A percentile compares a stretch with the other conserved stretches of the same genome.
Conservation (phyloP, 495 filamentous ascomycete species). For the Xylaria telfairii region DNA sequence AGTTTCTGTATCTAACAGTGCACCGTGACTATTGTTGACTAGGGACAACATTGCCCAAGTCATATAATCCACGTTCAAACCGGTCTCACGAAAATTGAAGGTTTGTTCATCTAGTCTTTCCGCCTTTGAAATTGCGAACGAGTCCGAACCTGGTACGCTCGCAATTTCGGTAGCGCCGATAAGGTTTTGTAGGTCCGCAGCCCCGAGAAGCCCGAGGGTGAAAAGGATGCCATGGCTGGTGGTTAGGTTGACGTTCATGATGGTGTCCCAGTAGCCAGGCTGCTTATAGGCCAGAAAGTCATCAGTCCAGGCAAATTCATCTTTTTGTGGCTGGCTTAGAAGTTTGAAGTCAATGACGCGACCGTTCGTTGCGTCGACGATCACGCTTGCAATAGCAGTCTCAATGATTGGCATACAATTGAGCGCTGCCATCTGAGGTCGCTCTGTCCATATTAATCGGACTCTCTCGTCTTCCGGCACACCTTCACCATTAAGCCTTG, state of each 20-base stretch:
- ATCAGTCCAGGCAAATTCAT: conserved; percentile 35
- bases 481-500: not conserved
- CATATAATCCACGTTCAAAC: conserved; percentile 50
- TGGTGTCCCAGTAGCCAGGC: not conserved
- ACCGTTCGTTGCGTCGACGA: conserved; percentile 37
- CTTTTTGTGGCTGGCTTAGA: conserved; percentile 24
- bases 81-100: conserved; percentile 45
- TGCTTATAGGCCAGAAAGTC: conserved; percentile 31
- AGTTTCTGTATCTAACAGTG: conserved; percentile 34
- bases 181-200: conserved; percentile 34
- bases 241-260: conserved; percentile 17
- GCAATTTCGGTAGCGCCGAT: conserved; percentile 9
- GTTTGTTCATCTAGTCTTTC: conserved; percentile 45
- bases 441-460: not conserved
- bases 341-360: conserved; percentile 41
- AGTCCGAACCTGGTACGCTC: not conserved
- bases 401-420: conserved; percentile 47
- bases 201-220: conserved; percentile 37
- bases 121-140: not conserved
- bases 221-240: conserved; percentile 45
- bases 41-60: conserved; percentile 44
- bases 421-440: conserved; percentile 29
- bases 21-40: conserved; percentile 36
- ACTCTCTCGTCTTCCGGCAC: not conserved
- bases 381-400: conserved; percentile 39